Evolutionary conservation across 2,329 filamentous ascomycete genomes (phyloP).

Genomic region (Orbilia brochopaga): DNA sequence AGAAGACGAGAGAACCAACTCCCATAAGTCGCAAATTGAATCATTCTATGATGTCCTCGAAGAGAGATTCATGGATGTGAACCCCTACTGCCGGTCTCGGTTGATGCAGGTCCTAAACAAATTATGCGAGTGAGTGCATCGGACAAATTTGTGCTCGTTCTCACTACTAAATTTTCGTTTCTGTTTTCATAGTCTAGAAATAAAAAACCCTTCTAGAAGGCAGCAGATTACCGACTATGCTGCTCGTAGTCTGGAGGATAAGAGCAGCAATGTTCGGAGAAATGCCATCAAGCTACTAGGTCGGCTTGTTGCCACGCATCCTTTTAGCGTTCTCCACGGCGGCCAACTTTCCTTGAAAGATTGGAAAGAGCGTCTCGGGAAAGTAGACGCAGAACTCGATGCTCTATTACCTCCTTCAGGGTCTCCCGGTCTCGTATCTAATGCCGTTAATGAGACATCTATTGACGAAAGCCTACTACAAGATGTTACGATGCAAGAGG

Average conservation of each 20-base stretch:
- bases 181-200: slow-evolving; percentile 67
- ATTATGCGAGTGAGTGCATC: slow-evolving; percentile 69
- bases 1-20: slow-evolving; percentile 81
- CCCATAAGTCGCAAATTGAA: slow-evolving; percentile 91
- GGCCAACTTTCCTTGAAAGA: slow-evolving; percentile 83
- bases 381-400: slow-evolving; percentile 81
- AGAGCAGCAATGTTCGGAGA: slow-evolving; percentile 93
- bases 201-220: slow-evolving; percentile 90
- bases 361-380: slow-evolving; percentile 81
- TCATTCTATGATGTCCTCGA: slow-evolving; percentile 97
- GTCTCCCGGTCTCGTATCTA: slow-evolving; percentile 73
- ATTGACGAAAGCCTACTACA: slow-evolving; percentile 81
- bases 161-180: not conserved
- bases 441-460: slow-evolving; percentile 67
- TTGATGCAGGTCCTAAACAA: slow-evolving; percentile 83
- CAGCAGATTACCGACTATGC: slow-evolving; percentile 88
- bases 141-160: not conserved
- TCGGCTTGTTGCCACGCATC: slow-evolving; percentile 88
- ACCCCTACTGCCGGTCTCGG: slow-evolving; percentile 91
- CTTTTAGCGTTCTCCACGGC: slow-evolving; percentile 89
- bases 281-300: slow-evolving; percentile 94
- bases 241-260: slow-evolving; percentile 88
- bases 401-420: slow-evolving; percentile 77
- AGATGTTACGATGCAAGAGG: slow-evolving; percentile 76
- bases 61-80: slow-evolving; percentile 93